Evolutionary conservation across 345 rosid genomes (phyloP).

Genomic region (thale cress (Arabidopsis thaliana)): DNA sequence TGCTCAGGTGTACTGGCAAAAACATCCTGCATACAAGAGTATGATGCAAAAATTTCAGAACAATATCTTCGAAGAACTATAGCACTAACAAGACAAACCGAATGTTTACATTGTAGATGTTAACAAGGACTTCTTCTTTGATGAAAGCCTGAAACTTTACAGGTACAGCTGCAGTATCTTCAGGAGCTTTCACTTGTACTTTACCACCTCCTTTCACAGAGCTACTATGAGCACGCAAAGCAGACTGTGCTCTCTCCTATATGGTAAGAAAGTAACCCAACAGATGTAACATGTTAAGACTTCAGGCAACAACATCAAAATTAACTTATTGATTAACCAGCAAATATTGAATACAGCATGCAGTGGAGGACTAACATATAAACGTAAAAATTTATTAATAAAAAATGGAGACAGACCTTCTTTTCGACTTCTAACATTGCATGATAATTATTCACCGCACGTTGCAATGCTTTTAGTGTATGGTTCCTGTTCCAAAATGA

Average conservation of each 20-base stretch:
- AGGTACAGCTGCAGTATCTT: conserved; percentile 55
- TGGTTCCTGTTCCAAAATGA: conserved; percentile 99
- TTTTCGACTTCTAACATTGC: conserved; percentile 83
- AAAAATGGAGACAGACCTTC: conserved; percentile 59
- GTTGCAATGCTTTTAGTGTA: conserved; percentile 80
- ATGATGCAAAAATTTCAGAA: conserved; percentile 22
- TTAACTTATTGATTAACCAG: not conserved
- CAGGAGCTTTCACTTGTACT: conserved; percentile 52
- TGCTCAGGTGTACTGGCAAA: conserved; percentile 83
- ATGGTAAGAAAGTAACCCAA: conserved; percentile 37
- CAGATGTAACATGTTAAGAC: conserved; percentile 18
- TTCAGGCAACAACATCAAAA: conserved; percentile 23
- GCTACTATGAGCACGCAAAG: conserved; percentile 91
- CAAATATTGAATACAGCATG: not conserved
- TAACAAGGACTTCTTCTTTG: conserved; percentile 88
- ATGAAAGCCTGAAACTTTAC: conserved; percentile 70
- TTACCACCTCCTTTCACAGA: conserved; percentile 65
- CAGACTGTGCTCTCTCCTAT: conserved; percentile 88
- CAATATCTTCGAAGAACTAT: conserved; percentile 24
- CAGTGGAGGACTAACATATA: not conserved
- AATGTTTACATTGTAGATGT: conserved; percentile 64
- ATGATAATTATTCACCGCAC: conserved; percentile 69
- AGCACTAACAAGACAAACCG: conserved; percentile 14
- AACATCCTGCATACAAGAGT: conserved; percentile 58
- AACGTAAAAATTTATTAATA: not conserved